Percentiles rank a stretch among this genome's conserved stretches.
phyloP scores from a whole-genome alignment of 805 yeast species.

The Wickerhamiella dianesei region DNA sequence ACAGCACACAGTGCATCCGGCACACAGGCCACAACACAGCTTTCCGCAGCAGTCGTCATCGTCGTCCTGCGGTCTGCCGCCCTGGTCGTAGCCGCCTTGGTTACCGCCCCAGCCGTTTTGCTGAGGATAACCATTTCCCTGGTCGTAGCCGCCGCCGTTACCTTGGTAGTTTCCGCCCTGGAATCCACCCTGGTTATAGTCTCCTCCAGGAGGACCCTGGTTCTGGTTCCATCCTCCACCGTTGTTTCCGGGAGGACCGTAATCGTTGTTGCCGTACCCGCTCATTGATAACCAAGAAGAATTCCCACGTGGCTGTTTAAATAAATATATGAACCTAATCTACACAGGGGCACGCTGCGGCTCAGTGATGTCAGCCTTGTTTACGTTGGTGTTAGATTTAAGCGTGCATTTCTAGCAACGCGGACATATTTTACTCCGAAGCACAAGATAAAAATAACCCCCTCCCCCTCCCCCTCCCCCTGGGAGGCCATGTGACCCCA shows the following conservation, averaged over 20 bases:
- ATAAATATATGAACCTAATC: background rate
- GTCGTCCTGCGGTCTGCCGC: slow-evolving; percentile 1
- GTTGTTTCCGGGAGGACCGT: slow-evolving; percentile 1
- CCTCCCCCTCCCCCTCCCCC: too few relatives aligned
- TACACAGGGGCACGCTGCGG: background rate
- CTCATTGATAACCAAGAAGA: background rate
- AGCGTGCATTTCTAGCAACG: too few relatives aligned
- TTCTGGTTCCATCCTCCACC: slow-evolving; percentile 6
- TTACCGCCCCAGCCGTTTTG: slow-evolving; percentile 2
- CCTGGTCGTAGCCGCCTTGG: background rate
- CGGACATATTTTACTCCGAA: too few relatives aligned
- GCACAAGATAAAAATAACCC: too few relatives aligned
- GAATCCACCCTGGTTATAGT: background rate
- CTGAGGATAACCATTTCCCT: slow-evolving; percentile 8
- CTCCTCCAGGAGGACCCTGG: background rate
- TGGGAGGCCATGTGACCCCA: too few relatives aligned
- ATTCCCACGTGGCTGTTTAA: background rate
- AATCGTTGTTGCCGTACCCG: background rate
- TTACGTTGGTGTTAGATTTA: too few relatives aligned
- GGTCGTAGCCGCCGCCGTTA: slow-evolving; percentile 2
- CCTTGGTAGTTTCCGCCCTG: too few relatives aligned
- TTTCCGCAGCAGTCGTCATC: slow-evolving; percentile 15
- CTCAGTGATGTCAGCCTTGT: too few relatives aligned
- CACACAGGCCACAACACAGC: slow-evolving; percentile 27
- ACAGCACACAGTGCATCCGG: slow-evolving; percentile 24